A percentile compares a stretch with the other conserved stretches of the same genome.
These are phyloP conservation scores for Przewalskia tangutica DNA, from an alignment of 257 asterid species.

Conservation along the genomic window DNA sequence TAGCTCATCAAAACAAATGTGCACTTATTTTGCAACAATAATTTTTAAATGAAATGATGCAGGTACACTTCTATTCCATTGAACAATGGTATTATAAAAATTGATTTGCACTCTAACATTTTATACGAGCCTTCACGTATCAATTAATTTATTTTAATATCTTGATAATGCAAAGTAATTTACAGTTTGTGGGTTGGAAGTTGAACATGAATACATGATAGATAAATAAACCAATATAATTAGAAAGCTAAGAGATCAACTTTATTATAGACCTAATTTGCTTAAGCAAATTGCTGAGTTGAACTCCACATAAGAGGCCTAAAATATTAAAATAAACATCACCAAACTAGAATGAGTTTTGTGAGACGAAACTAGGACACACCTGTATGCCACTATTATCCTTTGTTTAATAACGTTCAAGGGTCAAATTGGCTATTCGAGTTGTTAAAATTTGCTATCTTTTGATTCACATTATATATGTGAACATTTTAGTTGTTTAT, in stretches of 20 bases:
- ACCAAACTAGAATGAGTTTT: neutral
- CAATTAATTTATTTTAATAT: neutral
- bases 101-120: neutral
- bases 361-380: neutral
- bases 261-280: neutral
- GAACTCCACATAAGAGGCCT: neutral
- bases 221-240: neutral
- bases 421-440: neutral
- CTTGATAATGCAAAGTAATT: neutral
- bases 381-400: neutral
- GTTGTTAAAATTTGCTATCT: neutral
- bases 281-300: neutral
- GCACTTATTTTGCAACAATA: neutral
- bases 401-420: neutral
- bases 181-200: neutral
- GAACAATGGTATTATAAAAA: neutral
- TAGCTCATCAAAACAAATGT: too few relatives aligned
- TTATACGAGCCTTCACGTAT: neutral
- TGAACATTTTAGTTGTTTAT: too few relatives aligned
- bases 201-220: neutral
- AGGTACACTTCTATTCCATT: neutral
- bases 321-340: neutral
- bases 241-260: neutral
- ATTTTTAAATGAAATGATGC: neutral
- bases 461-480: neutral